phyloP scores from a whole-genome alignment of 257 asterid species.

The Prunella vulgaris region DNA sequence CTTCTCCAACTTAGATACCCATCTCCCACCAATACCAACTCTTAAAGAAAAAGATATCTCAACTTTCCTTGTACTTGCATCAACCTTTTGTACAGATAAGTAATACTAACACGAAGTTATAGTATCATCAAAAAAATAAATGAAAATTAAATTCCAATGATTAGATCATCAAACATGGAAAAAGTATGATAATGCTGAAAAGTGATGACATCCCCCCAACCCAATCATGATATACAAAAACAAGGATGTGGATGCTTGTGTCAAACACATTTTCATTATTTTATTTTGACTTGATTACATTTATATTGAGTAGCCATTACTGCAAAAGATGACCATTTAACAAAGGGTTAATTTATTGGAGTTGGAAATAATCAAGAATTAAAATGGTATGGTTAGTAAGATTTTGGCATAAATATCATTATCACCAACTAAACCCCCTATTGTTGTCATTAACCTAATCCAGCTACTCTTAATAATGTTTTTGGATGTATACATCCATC shows the following conservation, averaged over 20 bases:
- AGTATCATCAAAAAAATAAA: not conserved
- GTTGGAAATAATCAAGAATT: not conserved
- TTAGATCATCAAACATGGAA: not conserved
- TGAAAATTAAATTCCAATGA: not conserved
- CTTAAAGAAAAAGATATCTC: conserved; percentile 10
- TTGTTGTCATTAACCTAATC: conserved; percentile 70
- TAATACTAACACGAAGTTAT: no score
- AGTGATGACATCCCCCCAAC: not conserved
- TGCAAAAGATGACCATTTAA: conserved; percentile 36
- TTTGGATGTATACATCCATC: not conserved
- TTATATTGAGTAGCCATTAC: conserved; percentile 31
- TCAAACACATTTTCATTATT: conserved; percentile 18
- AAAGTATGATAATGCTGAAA: not conserved
- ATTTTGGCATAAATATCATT: conserved; percentile 33
- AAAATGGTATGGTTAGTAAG: conserved; percentile 17
- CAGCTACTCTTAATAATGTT: conserved; percentile 31
- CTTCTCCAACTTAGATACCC: not conserved
- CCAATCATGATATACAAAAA: not conserved
- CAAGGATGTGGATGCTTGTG: not conserved
- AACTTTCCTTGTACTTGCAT: conserved; percentile 6
- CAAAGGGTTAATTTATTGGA: not conserved
- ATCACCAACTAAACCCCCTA: conserved; percentile 39
- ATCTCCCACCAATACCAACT: not conserved
- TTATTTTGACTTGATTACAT: conserved; percentile 25
- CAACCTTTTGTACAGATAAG: not conserved